A percentile compares a stretch with the other conserved stretches of the same genome.
phyloP scores from a whole-genome alignment of 2,329 filamentous ascomycete species.

The Alternaria angustiovoidea region DNA sequence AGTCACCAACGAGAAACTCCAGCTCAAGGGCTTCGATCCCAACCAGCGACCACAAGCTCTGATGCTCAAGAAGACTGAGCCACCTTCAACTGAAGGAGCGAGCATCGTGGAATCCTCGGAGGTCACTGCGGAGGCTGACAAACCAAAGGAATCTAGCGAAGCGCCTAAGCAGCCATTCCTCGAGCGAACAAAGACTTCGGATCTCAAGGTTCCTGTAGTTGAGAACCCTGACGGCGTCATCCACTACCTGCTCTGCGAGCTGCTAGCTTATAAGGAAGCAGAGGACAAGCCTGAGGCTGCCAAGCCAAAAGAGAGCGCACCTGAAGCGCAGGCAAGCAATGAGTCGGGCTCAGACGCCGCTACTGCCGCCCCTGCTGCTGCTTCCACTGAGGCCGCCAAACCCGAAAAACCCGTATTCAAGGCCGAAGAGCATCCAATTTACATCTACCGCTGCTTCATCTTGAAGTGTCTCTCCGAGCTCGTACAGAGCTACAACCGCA shows the following conservation, averaged over 20 bases:
- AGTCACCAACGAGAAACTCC: conserved; percentile 83
- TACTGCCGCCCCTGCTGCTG: conserved; percentile 13
- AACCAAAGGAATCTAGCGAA: conserved; percentile 46
- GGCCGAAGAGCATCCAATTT: conserved; percentile 91
- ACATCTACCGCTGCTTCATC: conserved; percentile 94
- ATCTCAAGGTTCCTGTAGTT: conserved; percentile 82
- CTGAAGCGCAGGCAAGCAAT: conserved; percentile 22
- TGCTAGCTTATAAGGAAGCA: conserved; percentile 90
- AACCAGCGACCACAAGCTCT: conserved; percentile 63
- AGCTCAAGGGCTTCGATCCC: conserved; percentile 70
- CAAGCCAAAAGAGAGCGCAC: conserved; percentile 54
- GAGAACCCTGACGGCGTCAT: conserved; percentile 95
- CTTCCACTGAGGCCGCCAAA: conserved; percentile 48
- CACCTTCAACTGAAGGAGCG: conserved; percentile 24
- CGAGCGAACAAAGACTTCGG: conserved; percentile 71
- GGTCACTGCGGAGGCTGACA: conserved; percentile 44
- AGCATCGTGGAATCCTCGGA: conserved; percentile 30
- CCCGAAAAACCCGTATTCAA: conserved; percentile 80
- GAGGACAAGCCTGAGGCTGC: conserved; percentile 76
- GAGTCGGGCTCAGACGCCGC: conserved; percentile 14
- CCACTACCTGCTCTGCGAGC: conserved; percentile 90
- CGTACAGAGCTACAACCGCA: conserved; percentile 87
- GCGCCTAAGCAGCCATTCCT: conserved; percentile 56
- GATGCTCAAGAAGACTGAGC: conserved; percentile 60
- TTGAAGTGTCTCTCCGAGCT: conserved; percentile 92